Conservation (phyloP, 768 basidiomycete genomes). For the Hericium alpestre region DNA sequence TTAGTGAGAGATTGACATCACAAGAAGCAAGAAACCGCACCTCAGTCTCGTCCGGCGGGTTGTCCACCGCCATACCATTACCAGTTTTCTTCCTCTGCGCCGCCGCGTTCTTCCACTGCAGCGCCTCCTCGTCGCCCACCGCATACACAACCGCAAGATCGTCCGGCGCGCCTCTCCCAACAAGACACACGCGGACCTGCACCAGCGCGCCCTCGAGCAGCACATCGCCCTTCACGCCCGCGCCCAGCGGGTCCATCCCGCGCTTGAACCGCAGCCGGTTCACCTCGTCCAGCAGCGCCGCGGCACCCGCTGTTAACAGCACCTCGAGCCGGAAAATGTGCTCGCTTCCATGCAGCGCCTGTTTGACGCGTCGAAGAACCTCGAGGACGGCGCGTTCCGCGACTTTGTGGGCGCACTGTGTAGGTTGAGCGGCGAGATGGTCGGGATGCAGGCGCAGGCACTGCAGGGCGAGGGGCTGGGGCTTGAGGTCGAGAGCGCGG, state of each 20-base stretch:
- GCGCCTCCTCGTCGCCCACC: conserved; percentile 43
- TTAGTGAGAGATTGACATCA: neutral
- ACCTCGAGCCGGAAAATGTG: conserved; percentile 68
- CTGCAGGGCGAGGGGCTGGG: neutral
- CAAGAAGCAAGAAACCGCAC: conserved; percentile 7
- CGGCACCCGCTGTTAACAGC: conserved; percentile 50
- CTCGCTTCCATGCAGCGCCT: conserved; percentile 67
- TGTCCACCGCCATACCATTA: conserved; percentile 13
- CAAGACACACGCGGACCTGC: conserved; percentile 51
- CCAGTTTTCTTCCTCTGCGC: conserved; percentile 14
- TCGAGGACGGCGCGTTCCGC: conserved; percentile 76
- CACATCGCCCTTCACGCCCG: conserved; percentile 25
- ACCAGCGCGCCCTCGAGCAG: conserved; percentile 57
- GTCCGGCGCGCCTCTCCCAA: conserved; percentile 58
- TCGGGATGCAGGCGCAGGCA: conserved; percentile 67
- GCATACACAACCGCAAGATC: conserved; percentile 68
- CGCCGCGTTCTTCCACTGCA: conserved; percentile 33
- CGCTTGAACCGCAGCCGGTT: conserved; percentile 53
- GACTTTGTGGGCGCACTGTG: conserved; percentile 73
- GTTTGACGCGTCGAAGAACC: conserved; percentile 75
- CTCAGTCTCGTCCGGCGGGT: conserved; percentile 19
- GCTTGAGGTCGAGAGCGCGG: conserved; percentile 14
- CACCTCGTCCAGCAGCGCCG: conserved; percentile 39
- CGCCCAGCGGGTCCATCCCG: conserved; percentile 29
- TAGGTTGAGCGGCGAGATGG: conserved; percentile 84